phyloP scores from a whole-genome alignment of 202 grass and related monocot species.

The Zizania palustris region DNA sequence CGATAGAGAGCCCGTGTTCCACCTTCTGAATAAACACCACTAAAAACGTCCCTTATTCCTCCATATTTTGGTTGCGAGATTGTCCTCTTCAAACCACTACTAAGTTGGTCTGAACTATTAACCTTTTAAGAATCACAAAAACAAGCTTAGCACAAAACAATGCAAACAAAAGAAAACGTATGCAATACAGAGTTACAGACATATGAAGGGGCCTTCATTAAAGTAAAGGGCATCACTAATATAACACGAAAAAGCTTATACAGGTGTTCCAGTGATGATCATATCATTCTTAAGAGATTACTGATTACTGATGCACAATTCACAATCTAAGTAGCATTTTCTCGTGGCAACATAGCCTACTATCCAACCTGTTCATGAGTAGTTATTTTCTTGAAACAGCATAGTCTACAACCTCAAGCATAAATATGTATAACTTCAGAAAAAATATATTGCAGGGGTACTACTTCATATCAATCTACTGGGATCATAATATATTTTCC shows the following conservation, averaged over 20 bases:
- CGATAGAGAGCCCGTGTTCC: slow-evolving; percentile 82
- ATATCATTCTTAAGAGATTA: slow-evolving; percentile 7
- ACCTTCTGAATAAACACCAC: slow-evolving; percentile 80
- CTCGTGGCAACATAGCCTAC: not conserved
- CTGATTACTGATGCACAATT: not conserved
- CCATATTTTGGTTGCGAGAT: slow-evolving; percentile 59
- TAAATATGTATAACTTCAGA: not conserved
- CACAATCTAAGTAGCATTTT: slow-evolving; percentile 2
- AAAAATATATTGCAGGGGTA: not conserved
- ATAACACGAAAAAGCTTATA: not conserved
- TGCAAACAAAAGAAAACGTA: slow-evolving; percentile 9
- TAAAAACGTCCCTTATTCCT: slow-evolving; percentile 89
- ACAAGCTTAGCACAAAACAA: slow-evolving; percentile 21
- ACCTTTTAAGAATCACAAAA: slow-evolving; percentile 55
- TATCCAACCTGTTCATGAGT: not conserved
- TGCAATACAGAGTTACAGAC: slow-evolving; percentile 28
- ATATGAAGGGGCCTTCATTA: slow-evolving; percentile 13
- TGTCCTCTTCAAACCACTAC: slow-evolving; percentile 57
- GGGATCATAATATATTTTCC: not conserved
- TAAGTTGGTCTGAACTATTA: slow-evolving; percentile 48
- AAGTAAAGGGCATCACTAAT: not conserved
- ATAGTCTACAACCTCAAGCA: slow-evolving; percentile 1
- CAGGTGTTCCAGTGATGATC: not conserved
- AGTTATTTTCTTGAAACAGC: not conserved
- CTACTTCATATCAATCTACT: not conserved